Conservation (phyloP, 2,329 filamentous ascomycete genomes). For the Chrysoporthe puriensis region DNA sequence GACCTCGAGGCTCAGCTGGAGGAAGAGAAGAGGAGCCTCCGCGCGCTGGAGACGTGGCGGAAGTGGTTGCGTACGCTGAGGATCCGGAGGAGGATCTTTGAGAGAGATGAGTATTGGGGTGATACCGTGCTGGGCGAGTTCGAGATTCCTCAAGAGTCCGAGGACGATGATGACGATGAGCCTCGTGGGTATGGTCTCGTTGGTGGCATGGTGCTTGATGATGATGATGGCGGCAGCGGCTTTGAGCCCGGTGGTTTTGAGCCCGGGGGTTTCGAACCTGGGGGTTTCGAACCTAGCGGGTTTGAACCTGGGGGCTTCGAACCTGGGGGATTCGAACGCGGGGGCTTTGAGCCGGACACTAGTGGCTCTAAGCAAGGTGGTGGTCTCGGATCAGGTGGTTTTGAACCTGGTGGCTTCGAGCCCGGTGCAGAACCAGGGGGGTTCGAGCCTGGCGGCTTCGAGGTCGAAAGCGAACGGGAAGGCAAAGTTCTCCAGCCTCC, state of each 20-base stretch:
- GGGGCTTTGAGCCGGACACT: conserved; percentile 28
- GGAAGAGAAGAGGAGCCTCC: conserved; percentile 62
- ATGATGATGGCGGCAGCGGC: conserved; percentile 8
- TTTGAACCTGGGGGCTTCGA: conserved; percentile 22
- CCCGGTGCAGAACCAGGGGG: no score
- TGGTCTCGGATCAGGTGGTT: not conserved
- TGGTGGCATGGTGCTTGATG: conserved; percentile 4
- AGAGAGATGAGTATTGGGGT: conserved; percentile 33
- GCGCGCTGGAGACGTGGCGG: conserved; percentile 71
- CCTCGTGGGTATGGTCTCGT: conserved; percentile 3
- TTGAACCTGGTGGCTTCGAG: no score
- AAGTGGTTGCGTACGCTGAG: conserved; percentile 78
- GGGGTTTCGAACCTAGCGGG: not conserved
- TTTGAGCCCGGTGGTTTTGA: conserved; percentile 21
- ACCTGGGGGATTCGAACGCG: not conserved
- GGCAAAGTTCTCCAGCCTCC: not conserved
- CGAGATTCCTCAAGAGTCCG: conserved; percentile 32
- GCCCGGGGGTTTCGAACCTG: not conserved
- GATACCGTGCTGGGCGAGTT: conserved; percentile 14
- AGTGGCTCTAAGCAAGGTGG: conserved; percentile 5
- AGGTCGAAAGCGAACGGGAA: no score
- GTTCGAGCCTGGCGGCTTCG: no score
- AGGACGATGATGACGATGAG: conserved; percentile 30
- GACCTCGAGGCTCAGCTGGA: conserved; percentile 68
- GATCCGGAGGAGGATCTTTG: conserved; percentile 71